Conservation (phyloP, 257 asterid species). For the Penstemon davidsonii region DNA sequence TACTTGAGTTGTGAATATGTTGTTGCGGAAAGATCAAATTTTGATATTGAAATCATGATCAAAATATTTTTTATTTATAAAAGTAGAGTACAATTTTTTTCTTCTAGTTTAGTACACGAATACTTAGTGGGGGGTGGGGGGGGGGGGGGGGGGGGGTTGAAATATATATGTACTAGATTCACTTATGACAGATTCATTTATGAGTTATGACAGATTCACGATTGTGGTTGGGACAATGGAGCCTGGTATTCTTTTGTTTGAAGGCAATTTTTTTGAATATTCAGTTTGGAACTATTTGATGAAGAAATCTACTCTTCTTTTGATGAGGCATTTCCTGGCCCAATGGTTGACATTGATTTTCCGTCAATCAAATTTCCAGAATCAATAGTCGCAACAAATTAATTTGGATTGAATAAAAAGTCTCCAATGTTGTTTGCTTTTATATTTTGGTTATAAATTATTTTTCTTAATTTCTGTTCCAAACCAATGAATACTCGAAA, state of each 20-base stretch:
- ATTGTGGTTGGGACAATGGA: conserved; percentile 20
- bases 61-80: too few relatives aligned
- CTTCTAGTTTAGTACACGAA: too few relatives aligned
- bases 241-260: conserved; percentile 16
- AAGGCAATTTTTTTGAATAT: conserved; percentile 10
- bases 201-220: conserved; percentile 1
- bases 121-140: too few relatives aligned
- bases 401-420: not conserved
- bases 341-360: not conserved
- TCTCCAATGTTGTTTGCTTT: not conserved
- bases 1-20: too few relatives aligned
- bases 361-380: conserved; percentile 4
- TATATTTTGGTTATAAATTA: not conserved
- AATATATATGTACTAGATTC: too few relatives aligned
- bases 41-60: too few relatives aligned
- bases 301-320: conserved; percentile 2
- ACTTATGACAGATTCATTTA: too few relatives aligned
- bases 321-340: not conserved
- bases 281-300: conserved; percentile 2
- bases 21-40: too few relatives aligned
- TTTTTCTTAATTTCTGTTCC: too few relatives aligned
- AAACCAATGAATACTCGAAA: too few relatives aligned
- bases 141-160: too few relatives aligned
- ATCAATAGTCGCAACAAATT: not conserved
- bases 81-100: too few relatives aligned